Percentiles rank a stretch among this genome's conserved stretches.
phyloP scores from a whole-genome alignment of 306 rosid genomes.

The Medicago ruthenica region DNA sequence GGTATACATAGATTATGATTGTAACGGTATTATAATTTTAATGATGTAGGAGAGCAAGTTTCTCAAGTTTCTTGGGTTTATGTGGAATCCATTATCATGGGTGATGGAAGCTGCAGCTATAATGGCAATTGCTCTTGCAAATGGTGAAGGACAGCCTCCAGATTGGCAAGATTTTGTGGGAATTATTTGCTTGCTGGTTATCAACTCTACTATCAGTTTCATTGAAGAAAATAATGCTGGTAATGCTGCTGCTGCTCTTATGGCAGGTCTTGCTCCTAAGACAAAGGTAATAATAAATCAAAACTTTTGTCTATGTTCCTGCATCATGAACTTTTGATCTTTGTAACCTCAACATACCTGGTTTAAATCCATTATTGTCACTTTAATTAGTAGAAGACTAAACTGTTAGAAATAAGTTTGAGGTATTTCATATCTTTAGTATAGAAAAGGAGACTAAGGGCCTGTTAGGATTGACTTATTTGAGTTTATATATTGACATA shows the following conservation, averaged over 20 bases:
- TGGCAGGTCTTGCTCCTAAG: constrained; percentile 99
- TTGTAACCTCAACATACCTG: too few relatives aligned
- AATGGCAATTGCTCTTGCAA: constrained; percentile 97
- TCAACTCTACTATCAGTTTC: constrained; percentile 97
- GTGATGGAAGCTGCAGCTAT: constrained; percentile 99
- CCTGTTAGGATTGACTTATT: too few relatives aligned
- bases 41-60: constrained; percentile 85
- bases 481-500: too few relatives aligned
- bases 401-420: too few relatives aligned
- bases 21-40: not conserved
- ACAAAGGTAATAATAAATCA: constrained; percentile 68
- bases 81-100: constrained; percentile 99
- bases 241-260: constrained; percentile 98
- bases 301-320: constrained; percentile 7
- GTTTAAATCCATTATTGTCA: too few relatives aligned
- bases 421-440: too few relatives aligned
- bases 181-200: constrained; percentile 75
- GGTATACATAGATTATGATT: constrained; percentile 19
- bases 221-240: constrained; percentile 99
- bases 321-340: not conserved
- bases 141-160: constrained; percentile 83
- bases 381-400: too few relatives aligned
- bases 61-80: constrained; percentile 97
- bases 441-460: too few relatives aligned
- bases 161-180: constrained; percentile 99